Base-by-base conservation (phyloP, 371 early-diverging fungal species). In the Blakeslea trispora region DNA sequence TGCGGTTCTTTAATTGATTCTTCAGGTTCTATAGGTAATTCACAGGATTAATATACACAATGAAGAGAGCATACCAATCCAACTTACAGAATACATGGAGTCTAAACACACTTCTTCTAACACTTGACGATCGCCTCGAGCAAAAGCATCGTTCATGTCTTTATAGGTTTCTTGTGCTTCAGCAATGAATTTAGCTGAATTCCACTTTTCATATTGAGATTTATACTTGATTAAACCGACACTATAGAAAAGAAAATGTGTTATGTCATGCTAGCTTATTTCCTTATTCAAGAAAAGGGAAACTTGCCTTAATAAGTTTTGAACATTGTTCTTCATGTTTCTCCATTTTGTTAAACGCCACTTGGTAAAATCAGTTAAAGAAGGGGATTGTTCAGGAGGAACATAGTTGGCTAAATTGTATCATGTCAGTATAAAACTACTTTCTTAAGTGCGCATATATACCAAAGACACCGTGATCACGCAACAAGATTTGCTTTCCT, bases 141-240 rank as follows among this genome's bases (percentile, higher is more conserved):
- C 86, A 63, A 84, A 89, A 7, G 87, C 86, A 64, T 82, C 84
- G 54, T 89, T 89, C 90, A 89, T 88, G 45, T 76, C 74, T 49
- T 81, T 81, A 66, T 87, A 87, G 9, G 84, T 75, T 50, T 79
- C 79, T 55, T 84, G 82, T 0, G 87, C 87, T 50, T 77, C 65
- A 19, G 73, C 65, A 68, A 84, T 57, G 61, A 84, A 84, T 31
- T 72, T 69, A 15, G 56, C 63, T 24, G 80, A 74, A 43, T 79
- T 74, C 80, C 80, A 79, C 19, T 74, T 76, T 39, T 79, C 80
- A 52, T 66, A 79, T 55, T 72, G 64, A 42, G 80, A 79, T 47
- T 76, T 74, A 59, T 76, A 69, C 37, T 79, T 79, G 19, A 79
- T 70, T 43, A 79, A 56, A 63, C 76, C 80, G 19, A 79, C 72